Percentiles rank a stretch among this genome's conserved stretches.
phyloP scores from a whole-genome alignment of 2,329 filamentous ascomycete genomes.

The Ambrosiella beaveri region DNA sequence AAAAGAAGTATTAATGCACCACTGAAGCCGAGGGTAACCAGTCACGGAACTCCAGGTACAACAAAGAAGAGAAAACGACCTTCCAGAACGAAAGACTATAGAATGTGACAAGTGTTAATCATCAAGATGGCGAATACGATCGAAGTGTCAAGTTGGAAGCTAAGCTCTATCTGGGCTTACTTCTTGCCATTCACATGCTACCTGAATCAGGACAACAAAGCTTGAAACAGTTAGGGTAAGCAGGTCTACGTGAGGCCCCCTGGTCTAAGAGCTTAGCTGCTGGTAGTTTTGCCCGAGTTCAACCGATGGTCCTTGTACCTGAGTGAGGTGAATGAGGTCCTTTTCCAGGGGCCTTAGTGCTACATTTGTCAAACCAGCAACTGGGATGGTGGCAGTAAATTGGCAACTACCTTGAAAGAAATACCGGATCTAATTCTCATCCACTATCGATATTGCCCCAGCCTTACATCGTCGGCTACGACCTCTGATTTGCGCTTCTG shows the following conservation, averaged over 20 bases:
- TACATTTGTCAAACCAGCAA: no score
- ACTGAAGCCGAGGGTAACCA: not conserved
- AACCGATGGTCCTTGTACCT: no score
- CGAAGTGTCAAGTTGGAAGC: not conserved
- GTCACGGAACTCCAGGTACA: not conserved
- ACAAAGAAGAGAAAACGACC: not conserved
- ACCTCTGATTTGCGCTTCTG: not conserved
- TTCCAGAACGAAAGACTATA: not conserved
- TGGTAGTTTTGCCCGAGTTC: no score
- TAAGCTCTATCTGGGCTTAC: not conserved
- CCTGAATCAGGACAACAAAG: conserved; percentile 6
- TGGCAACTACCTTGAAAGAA: no score
- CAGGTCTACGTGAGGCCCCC: not conserved
- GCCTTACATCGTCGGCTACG: not conserved
- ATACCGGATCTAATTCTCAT: no score
- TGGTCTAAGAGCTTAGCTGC: not conserved
- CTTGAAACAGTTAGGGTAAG: conserved; percentile 3
- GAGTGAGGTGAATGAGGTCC: no score
- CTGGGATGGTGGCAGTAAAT: no score
- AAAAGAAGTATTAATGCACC: not conserved
- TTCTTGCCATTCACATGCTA: not conserved
- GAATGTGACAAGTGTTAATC: not conserved
- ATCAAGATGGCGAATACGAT: not conserved
- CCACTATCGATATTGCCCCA: not conserved
- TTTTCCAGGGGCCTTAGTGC: no score